A percentile compares a stretch with the other conserved stretches of the same genome.
phyloP scores from a whole-genome alignment of 2,329 filamentous ascomycete species.

The Curvularia sp. region DNA sequence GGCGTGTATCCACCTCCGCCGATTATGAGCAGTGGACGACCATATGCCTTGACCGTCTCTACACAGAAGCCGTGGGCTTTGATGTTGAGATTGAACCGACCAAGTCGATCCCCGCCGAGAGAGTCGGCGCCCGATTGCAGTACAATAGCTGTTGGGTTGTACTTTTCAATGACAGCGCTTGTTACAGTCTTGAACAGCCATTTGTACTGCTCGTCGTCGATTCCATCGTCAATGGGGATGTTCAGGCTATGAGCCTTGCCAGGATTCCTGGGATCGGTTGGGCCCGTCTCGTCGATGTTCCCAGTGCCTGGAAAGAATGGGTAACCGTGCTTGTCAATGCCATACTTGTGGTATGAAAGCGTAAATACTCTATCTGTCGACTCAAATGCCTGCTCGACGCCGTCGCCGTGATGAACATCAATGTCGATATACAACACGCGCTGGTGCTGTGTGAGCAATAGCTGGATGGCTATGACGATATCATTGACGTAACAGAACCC shows the following conservation, averaged over 20 bases:
- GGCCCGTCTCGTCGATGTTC: conserved; percentile 84
- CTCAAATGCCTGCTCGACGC: conserved; percentile 90
- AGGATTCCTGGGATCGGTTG: conserved; percentile 80
- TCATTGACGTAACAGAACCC: conserved; percentile 99
- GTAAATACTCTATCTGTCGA: conserved; percentile 91
- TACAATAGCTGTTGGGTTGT: conserved; percentile 89
- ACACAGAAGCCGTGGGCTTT: conserved; percentile 93
- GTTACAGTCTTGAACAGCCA: conserved; percentile 84
- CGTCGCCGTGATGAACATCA: conserved; percentile 90
- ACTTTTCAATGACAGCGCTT: conserved; percentile 77
- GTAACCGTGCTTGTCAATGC: conserved; percentile 63
- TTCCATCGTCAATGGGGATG: conserved; percentile 87
- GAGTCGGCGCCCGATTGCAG: conserved; percentile 96
- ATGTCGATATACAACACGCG: conserved; percentile 95
- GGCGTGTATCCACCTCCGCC: conserved; percentile 97
- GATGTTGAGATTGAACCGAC: conserved; percentile 96
- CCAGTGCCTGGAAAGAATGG: conserved; percentile 91
- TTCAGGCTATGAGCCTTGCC: conserved; percentile 91
- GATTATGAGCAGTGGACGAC: conserved; percentile 84
- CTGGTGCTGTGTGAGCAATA: conserved; percentile 80
- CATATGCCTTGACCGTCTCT: conserved; percentile 81
- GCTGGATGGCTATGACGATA: conserved; percentile 91
- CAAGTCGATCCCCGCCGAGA: conserved; percentile 88
- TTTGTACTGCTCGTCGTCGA: conserved; percentile 88
- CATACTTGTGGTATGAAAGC: conserved; percentile 96